Conservation (phyloP, 305 asterid genomes). For the Petunia hybrid region DNA sequence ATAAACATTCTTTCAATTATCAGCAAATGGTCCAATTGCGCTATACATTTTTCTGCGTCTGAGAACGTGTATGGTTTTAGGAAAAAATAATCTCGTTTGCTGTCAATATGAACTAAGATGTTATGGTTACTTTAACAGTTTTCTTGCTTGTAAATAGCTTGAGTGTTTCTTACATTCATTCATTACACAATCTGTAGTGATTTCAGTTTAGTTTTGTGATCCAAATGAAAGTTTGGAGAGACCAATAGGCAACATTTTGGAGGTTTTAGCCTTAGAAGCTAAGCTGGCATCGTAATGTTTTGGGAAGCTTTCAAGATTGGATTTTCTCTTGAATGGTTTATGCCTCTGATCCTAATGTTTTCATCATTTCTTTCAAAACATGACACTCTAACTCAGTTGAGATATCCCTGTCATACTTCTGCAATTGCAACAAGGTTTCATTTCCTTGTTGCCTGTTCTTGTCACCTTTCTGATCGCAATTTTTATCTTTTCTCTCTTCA, state of each 20-base stretch:
- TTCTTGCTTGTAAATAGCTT: background rate
- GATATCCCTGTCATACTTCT: slow-evolving; percentile 1
- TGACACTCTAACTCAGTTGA: background rate
- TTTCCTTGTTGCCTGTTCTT: background rate
- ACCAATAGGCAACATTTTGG: background rate
- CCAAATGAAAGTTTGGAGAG: slow-evolving; percentile 17
- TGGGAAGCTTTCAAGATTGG: background rate
- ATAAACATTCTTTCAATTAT: too few species aligned
- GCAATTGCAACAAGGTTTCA: background rate
- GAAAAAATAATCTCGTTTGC: too few species aligned
- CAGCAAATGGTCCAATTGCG: background rate
- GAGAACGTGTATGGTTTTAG: background rate
- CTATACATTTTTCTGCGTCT: background rate
- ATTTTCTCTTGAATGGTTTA: slow-evolving; percentile 3
- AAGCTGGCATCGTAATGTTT: slow-evolving; percentile 7
- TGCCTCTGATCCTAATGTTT: background rate
- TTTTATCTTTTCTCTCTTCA: background rate
- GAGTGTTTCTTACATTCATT: background rate
- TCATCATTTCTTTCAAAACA: background rate
- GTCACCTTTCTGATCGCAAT: background rate
- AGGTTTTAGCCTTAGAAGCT: background rate
- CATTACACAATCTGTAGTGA: background rate
- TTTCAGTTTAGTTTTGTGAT: slow-evolving; percentile 14
- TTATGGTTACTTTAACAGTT: background rate
- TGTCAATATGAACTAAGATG: background rate